Evolutionary conservation across 2,329 filamentous ascomycete species (phyloP), one percentile per base, ranked within the genome.

Genomic region (Penicillium sp.): DNA sequence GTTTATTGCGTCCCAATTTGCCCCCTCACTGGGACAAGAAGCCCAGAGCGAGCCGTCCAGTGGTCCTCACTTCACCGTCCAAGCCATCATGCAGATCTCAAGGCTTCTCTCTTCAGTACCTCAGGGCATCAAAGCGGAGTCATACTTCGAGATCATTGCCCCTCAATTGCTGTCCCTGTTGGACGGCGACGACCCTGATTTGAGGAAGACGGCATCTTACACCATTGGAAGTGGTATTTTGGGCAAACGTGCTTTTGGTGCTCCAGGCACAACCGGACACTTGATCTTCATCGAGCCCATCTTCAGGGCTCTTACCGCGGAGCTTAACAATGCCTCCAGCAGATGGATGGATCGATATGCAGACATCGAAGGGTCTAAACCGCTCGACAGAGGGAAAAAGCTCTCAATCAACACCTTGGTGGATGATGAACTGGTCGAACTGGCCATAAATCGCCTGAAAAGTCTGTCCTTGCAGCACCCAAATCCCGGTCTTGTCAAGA

Each of bases 21-120:
- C 65, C 1, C 67, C 67, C 7, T 56, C 62, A 1, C 51, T 70
- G 7, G 67, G 66, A 3, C 52, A 63, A 9, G 60, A 60, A 42
- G 51, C 58, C 5, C 58, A 63, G 32, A 43, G 36, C 4, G 48
- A 58, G 26, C 41, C 49, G 10, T 59, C 60, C 1, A 56, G 50
- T 35, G 67, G 66, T 0, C 65, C 68, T 8, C 60, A 60, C 35
- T 62, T 71, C 13, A 71, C 68, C 3, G 61, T 70, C 4, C 64
- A 70, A 39, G 64, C 65, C 2, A 69, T 71, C 7, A 70, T 69
- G 65, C 68, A 70, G 32, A 64, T 62, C 2, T 70, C 68, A 4
- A 60, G 59, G 18, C 46, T 71, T 14, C 56, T 71, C 6, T 68
- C 67, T 1, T 68, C 67, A 28, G 63, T 71, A 4, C 68, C 68